Base-by-base conservation (phyloP, 495 filamentous ascomycete species). In the Annulohypoxylon moriforme region DNA sequence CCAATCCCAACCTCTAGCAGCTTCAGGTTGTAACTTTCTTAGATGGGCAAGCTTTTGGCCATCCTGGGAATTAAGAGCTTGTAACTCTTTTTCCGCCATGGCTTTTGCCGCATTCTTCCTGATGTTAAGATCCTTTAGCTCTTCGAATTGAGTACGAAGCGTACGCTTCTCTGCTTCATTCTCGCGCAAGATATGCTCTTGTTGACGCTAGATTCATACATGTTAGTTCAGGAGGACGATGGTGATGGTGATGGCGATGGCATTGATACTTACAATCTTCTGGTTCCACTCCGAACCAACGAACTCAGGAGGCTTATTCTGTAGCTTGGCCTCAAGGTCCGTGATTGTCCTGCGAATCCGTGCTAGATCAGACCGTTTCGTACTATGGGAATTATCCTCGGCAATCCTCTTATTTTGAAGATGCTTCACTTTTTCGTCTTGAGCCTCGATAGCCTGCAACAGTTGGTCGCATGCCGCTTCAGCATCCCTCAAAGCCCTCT, bases 1-100 rank as follows among this genome's bases (percentile, higher is more conserved):
- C 93, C 94, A 98, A 50, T 89, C 85, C 88, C 94, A 97, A 22
- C 89, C 91, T 72, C 76, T 84, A 10, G 83, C 81, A 2, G 91
- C 88, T 61, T 98, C 93, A 0, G 31, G 44, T 3, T 91, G 90
- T 1, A 83, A 1, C 6, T 70, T 77, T 38, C 79, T 80, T 9
- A 98, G 83, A 70, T 90, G 88, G 44, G 73, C 86, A 65, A 90
- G 85, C 64, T 92, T 90, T 71, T 92, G 91, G 11, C 96, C 96
- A 22, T 89, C 84, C 62, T 92, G 88, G 1, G 95, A 95, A 44
- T 94, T 85, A 27, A 97, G 81, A 27, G 78, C 82, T 31, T 78
- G 72, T n/a, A 94, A 70, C 40, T 91, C 85, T 13, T 72, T 66
- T 63, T 88, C 64, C 9, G 85, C 77, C 4, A 77, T 75, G 67